These are phyloP conservation scores for Cyberlindnera lachancei DNA, from an alignment of 805 yeast species.

Conservation along the genomic window DNA sequence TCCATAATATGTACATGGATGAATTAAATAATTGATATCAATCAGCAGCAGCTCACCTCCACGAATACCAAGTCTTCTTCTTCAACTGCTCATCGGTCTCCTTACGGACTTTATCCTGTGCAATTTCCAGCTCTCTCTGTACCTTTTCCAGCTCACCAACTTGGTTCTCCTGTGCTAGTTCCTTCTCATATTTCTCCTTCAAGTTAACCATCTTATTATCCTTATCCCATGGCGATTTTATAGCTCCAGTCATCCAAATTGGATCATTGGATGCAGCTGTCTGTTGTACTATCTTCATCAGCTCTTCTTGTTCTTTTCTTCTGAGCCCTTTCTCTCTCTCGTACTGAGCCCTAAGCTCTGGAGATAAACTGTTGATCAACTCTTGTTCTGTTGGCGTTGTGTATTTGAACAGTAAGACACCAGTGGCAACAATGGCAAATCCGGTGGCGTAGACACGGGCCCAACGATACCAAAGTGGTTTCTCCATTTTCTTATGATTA, in stretches of 20 bases:
- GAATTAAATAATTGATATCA: no score
- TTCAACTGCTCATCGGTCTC: conserved; percentile 26
- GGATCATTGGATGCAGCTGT: conserved; percentile 70
- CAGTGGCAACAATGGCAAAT: conserved; percentile 61
- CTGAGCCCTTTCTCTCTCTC: conserved; percentile 56
- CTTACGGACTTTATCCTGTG: conserved; percentile 20
- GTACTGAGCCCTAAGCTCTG: conserved; percentile 74
- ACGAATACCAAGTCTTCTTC: conserved; percentile 27
- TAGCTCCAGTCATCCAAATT: conserved; percentile 72
- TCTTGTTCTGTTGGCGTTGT: conserved; percentile 85
- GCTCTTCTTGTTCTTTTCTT: conserved; percentile 58
- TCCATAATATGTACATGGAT: no score
- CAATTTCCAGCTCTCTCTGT: conserved; percentile 31
- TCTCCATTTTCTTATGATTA: conserved; percentile 12
- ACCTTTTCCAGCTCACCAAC: conserved; percentile 34
- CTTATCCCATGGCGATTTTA: conserved; percentile 59
- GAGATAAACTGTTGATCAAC: conserved; percentile 64
- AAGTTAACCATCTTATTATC: conserved; percentile 28
- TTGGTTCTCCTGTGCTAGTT: conserved; percentile 36
- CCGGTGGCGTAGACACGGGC: conserved; percentile 51
- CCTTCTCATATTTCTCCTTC: conserved; percentile 40
- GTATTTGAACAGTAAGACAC: conserved; percentile 62
- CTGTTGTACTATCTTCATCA: conserved; percentile 57
- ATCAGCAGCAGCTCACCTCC: conserved; percentile 13
- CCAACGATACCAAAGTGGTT: conserved; percentile 54